Evolutionary conservation across 2,329 filamentous ascomycete species (phyloP), one percentile per base, ranked within the genome.

Genomic region (Stagonosporopsis rhizophila): DNA sequence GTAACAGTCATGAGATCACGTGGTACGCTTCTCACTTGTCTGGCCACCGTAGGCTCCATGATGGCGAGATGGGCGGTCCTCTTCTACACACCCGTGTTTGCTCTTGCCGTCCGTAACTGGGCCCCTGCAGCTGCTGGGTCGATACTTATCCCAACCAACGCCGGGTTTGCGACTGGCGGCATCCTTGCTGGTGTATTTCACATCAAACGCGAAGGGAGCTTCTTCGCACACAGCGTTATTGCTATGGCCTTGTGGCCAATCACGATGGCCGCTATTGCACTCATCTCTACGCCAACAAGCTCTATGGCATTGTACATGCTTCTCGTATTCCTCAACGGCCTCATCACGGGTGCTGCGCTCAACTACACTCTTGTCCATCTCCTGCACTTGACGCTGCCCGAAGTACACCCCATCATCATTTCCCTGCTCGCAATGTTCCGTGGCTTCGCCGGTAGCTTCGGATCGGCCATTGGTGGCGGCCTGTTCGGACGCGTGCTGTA

Each of bases 291-390:
- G 1, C 77, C 84, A 0, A 68, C 77, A 6, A 81, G 84, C 1
- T 78, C 84, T 0, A 77, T 82, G 1, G 69, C 72, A 7, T 65
- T 83, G 0, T 90, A 89, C 64, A 73, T 92, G 6, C 58, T 81
- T 4, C 75, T 84, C 15, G 82, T 91, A 1, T 88, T 92, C 67
- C 42, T 83, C 41, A 92, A 93, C 69, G 92, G 91, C 0, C 79
- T 92, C 39, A 83, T 83, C 59, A 89, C 88, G 0, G 91, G 91
- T 12, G 87, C 89, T 0, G 82, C 85, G 6, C 78, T 94, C 54
- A 95, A 94, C 74, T 96, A 96, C 75, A 90, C 89, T 0, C 82
- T 96, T 2, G 90, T 91, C 0, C 92, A 96, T 67, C 74, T 93
- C 5, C 81, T 96, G 4, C 89, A 95, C 71, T 80, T 94, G 5